Evolutionary conservation across 495 filamentous ascomycete genomes (phyloP), one percentile per base, ranked within the genome.

Genomic region (Aspergillus leporis): DNA sequence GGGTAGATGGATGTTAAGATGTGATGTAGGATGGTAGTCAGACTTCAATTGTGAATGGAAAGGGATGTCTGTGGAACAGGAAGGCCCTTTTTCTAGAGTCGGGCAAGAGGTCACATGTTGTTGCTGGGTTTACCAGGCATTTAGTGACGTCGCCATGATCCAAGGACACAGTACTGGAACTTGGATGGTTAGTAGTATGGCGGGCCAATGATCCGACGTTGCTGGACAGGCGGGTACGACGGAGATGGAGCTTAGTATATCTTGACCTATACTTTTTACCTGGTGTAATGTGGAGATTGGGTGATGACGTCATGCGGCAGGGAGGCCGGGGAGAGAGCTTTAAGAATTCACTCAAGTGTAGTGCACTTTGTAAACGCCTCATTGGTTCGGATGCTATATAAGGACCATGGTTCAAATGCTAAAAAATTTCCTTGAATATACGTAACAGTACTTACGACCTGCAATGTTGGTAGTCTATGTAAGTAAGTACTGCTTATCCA

Each of bases 61-160:
- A 47, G 19, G 43, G 1, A 1, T 8, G 18, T 19, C 6, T 45
- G 6, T 45, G 9, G 34, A 36, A 36, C 34, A 36, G 34, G 23
- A 45, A 7, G 19, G 4, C 43, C 21, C 32, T 25, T 31, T 53
- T 36, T 55, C 34, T 21, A 46, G 16, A 12, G 53, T 4, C 12
- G 5, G 19, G 25, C 2, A 46, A 38, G 22, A 51, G 57, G 61
- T 62, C 56, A 66, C 56, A 48, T 56, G 49, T 31, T 21, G 28
- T 53, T 43, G 28, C 9, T n/a, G 47, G 31, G 10, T 10, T 8
- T 9, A 18, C 18, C 8, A 47, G 6, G 10, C 12, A 34, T 50
- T 19, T 5, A 53, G 66, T 78, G 75, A 78, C 75, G 75, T 78
- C 72, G 69, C 74, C 68, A 78, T 78, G 75, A 78, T 68, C 55